Evolutionary conservation across 1,284 basidiomycete species (phyloP).

Genomic region (Cryptococcus sp.): DNA sequence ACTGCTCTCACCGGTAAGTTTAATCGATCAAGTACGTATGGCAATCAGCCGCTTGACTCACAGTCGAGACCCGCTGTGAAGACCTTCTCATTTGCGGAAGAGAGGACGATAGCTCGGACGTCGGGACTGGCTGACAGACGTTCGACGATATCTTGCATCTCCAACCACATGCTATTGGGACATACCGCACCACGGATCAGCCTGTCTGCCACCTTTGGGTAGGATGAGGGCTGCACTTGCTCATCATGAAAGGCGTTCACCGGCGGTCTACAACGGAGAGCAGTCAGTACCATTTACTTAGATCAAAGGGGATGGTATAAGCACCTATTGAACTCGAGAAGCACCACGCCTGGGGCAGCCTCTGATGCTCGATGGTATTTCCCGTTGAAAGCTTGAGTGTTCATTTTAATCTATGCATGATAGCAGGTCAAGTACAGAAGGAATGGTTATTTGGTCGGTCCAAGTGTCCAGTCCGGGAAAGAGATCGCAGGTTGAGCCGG

Average conservation of each 20-base stretch:
- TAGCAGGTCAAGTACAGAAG: too few relatives aligned
- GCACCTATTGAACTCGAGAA: constrained; percentile 52
- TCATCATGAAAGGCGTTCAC: constrained; percentile 73
- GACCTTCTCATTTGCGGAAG: constrained; percentile 66
- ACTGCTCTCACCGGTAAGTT: not conserved
- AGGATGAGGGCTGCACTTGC: constrained; percentile 50
- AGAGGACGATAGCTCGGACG: constrained; percentile 70
- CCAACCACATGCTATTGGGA: constrained; percentile 66
- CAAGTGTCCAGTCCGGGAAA: too few relatives aligned
- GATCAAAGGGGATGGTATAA: not conserved
- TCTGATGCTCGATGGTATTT: constrained; percentile 38
- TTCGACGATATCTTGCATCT: constrained; percentile 66
- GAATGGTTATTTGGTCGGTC: too few relatives aligned
- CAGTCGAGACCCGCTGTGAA: constrained; percentile 82
- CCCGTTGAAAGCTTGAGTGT: constrained; percentile 25
- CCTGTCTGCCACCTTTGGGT: not conserved
- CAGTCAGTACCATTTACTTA: not conserved
- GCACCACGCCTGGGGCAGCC: constrained; percentile 40
- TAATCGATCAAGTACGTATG: not conserved
- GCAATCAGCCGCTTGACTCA: constrained; percentile 51
- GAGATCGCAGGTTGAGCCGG: too few relatives aligned
- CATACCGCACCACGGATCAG: not conserved
- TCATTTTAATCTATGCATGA: constrained; percentile 8
- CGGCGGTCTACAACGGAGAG: constrained; percentile 58
- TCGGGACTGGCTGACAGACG: constrained; percentile 60